A percentile compares a stretch with the other conserved stretches of the same genome.
Conservation (phyloP, 768 basidiomycete species). For the Pleurotus tuber-regium region DNA sequence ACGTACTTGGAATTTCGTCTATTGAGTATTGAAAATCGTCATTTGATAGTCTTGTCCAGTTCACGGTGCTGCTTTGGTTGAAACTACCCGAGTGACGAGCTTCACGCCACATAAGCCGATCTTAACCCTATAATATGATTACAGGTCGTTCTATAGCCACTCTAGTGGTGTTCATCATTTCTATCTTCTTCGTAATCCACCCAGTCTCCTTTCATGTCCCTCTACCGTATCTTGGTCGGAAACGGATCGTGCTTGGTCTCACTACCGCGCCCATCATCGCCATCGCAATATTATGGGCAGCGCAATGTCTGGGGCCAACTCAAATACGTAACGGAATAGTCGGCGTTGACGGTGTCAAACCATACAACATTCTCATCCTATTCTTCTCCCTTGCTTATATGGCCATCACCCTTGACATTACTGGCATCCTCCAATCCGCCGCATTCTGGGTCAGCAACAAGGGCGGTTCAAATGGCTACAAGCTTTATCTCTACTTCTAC, state of each 20-base stretch:
- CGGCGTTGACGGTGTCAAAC: slow-evolving; percentile 65
- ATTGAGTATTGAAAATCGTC: no score
- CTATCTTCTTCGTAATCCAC: slow-evolving; percentile 44
- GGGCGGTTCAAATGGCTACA: slow-evolving; percentile 71
- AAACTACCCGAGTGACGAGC: no score
- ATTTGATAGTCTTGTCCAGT: no score
- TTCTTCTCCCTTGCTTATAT: slow-evolving; percentile 94
- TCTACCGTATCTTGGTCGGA: slow-evolving; percentile 22
- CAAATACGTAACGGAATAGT: slow-evolving; percentile 13
- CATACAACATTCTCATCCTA: slow-evolving; percentile 90
- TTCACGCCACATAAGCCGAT: no score
- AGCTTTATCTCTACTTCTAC: slow-evolving; percentile 80
- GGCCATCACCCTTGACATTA: slow-evolving; percentile 87
- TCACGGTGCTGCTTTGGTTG: no score
- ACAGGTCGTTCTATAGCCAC: slow-evolving; percentile 44
- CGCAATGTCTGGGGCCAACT: slow-evolving; percentile 40
- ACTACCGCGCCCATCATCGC: slow-evolving; percentile 48
- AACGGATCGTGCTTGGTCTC: slow-evolving; percentile 25
- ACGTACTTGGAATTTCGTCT: no score
- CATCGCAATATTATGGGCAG: slow-evolving; percentile 47
- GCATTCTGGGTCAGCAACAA: slow-evolving; percentile 87
- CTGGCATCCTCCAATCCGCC: slow-evolving; percentile 81
- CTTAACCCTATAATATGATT: slow-evolving; percentile 26
- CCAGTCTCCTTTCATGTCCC: slow-evolving; percentile 34
- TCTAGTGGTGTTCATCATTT: slow-evolving; percentile 44